These are phyloP conservation scores for Typha latifolia DNA, from an alignment of 176 grass and related monocot species.

Conservation along the genomic window DNA sequence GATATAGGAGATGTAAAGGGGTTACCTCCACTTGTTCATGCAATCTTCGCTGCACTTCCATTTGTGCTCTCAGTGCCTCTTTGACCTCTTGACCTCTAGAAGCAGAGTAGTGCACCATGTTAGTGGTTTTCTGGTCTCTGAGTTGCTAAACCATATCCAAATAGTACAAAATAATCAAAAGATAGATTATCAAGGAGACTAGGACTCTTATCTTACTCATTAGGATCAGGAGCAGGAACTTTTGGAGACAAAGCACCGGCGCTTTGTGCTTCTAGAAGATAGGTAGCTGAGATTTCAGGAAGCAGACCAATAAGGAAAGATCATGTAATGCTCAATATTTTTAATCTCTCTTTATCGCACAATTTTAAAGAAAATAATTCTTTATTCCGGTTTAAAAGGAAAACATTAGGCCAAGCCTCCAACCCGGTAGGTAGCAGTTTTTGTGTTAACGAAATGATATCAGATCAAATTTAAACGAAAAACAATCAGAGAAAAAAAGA, in stretches of 20 bases:
- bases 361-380: background rate
- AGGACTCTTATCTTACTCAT: conserved; percentile 49
- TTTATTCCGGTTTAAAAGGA: no score
- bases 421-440: no score
- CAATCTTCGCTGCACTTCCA: conserved; percentile 91
- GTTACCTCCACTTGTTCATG: conserved; percentile 98
- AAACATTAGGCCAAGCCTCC: no score
- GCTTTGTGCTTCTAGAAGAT: conserved; percentile 71
- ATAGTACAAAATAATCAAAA: background rate
- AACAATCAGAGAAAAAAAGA: no score
- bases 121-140: conserved; percentile 1
- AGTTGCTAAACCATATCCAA: background rate
- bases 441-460: no score
- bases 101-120: conserved; percentile 6
- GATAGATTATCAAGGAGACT: background rate
- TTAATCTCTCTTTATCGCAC: background rate
- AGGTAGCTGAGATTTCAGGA: conserved; percentile 51
- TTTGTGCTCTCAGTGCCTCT: conserved; percentile 65
- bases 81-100: conserved; percentile 38
- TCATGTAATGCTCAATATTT: background rate
- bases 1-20: background rate
- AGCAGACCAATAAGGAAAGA: background rate
- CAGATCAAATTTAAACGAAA: no score
- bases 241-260: conserved; percentile 68
- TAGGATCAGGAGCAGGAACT: conserved; percentile 70